Conservation (phyloP, 805 yeast genomes). For the Starmerella geochares region DNA sequence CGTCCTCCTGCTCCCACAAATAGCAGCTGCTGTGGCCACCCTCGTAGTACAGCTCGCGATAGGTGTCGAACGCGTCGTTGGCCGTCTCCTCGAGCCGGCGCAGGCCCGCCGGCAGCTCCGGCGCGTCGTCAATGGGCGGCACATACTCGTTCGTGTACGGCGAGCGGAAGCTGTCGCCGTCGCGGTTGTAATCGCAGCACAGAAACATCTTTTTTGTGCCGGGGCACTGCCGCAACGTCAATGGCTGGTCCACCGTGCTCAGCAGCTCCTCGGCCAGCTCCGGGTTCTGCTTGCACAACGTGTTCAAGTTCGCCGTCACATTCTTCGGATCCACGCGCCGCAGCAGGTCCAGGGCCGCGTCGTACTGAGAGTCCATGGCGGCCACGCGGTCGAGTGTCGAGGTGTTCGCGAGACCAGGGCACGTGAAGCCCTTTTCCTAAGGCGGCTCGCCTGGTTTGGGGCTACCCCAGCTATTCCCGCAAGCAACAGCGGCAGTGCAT, state of each 20-base stretch:
- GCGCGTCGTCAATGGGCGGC: slow-evolving; percentile 43
- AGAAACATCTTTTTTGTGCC: slow-evolving; percentile 57
- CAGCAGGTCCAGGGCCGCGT: slow-evolving; percentile 68
- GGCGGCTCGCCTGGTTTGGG: no score
- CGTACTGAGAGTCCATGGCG: slow-evolving; percentile 33
- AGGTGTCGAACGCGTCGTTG: slow-evolving; percentile 83
- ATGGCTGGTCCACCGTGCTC: slow-evolving; percentile 79
- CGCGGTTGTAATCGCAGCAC: slow-evolving; percentile 90
- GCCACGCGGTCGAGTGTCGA: no score
- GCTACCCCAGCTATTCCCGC: no score
- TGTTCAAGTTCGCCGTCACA: slow-evolving; percentile 39
- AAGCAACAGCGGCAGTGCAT: no score
- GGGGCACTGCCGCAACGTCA: slow-evolving; percentile 43
- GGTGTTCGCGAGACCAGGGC: no score
- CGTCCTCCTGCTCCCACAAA: slow-evolving; percentile 72
- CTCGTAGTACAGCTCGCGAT: slow-evolving; percentile 87
- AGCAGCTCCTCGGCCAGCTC: slow-evolving; percentile 78
- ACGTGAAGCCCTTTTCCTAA: no score
- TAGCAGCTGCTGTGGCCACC: slow-evolving; percentile 87
- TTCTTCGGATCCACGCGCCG: slow-evolving; percentile 65
- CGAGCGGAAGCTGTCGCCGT: slow-evolving; percentile 81
- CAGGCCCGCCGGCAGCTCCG: slow-evolving; percentile 56
- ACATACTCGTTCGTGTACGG: slow-evolving; percentile 79
- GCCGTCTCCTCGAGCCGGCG: slow-evolving; percentile 70
- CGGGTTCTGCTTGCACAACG: slow-evolving; percentile 45